These are phyloP conservation scores for Hippophae tibetana DNA, from an alignment of 306 rosid species.

Conservation along the genomic window DNA sequence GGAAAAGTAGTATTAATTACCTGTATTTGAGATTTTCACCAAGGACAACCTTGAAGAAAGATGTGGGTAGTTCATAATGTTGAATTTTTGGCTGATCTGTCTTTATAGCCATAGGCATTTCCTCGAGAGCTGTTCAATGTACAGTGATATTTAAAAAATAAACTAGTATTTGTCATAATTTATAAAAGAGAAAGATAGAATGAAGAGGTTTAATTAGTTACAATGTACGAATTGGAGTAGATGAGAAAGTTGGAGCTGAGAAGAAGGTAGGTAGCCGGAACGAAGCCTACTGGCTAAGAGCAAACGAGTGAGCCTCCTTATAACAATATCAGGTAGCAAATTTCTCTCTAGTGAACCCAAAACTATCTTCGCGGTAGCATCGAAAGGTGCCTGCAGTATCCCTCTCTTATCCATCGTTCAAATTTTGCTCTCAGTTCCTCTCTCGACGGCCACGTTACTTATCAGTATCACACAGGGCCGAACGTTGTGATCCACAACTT, in stretches of 20 bases:
- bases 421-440: too few relatives aligned
- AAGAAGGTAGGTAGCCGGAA: conserved; percentile 49
- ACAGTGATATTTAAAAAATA: neutral
- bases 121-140: conserved; percentile 46
- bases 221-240: conserved; percentile 55
- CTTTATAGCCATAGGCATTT: conserved; percentile 80
- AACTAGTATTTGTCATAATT: neutral
- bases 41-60: conserved; percentile 79
- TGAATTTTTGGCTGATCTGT: conserved; percentile 69
- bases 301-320: conserved; percentile 53
- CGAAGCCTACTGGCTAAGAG: conserved; percentile 69
- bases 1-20: conserved; percentile 15
- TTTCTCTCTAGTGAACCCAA: conserved; percentile 53
- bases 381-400: conserved; percentile 36
- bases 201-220: neutral
- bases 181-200: neutral
- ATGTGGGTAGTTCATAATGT: conserved; percentile 80
- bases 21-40: conserved; percentile 81
- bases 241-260: conserved; percentile 55
- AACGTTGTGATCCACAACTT: too few relatives aligned
- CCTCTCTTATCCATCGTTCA: conserved; percentile 5
- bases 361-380: conserved; percentile 37
- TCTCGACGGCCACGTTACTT: too few relatives aligned
- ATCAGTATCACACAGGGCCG: too few relatives aligned
- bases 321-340: conserved; percentile 52